Percentiles rank a stretch among this genome's conserved stretches.
These are phyloP conservation scores for Rhytidhysteron rufulum DNA, from an alignment of 2,329 filamentous ascomycete species.

Conservation along the genomic window DNA sequence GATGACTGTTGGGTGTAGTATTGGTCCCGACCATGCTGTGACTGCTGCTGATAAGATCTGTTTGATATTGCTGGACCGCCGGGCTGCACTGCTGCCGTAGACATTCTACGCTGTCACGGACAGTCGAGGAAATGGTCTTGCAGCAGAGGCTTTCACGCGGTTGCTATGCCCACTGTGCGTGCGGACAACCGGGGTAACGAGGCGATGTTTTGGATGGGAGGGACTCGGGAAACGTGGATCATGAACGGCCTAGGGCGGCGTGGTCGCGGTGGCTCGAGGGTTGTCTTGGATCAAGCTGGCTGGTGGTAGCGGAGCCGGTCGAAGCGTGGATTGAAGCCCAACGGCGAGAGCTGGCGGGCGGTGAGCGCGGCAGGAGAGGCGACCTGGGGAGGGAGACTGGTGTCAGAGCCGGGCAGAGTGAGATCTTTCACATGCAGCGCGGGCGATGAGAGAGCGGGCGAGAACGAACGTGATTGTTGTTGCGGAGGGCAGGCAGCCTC, in stretches of 20 bases:
- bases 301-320: too few relatives aligned
- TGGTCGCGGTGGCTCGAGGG: not conserved
- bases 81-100: conserved; percentile 33
- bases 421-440: conserved; percentile 7
- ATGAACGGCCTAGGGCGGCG: conserved; percentile 6
- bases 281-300: not conserved
- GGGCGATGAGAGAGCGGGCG: conserved; percentile 3
- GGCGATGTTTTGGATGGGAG: not conserved
- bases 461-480: conserved; percentile 2
- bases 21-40: conserved; percentile 13
- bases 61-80: conserved; percentile 22
- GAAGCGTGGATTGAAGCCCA: not conserved
- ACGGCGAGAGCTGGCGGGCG: not conserved
- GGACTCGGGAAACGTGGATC: not conserved
- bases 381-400: conserved; percentile 1
- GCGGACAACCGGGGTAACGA: conserved; percentile 3
- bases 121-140: conserved; percentile 4
- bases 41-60: conserved; percentile 24
- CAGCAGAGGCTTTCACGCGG: conserved; percentile 5
- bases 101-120: conserved; percentile 23
- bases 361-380: not conserved
- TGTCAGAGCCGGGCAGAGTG: not conserved
- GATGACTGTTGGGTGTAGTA: conserved; percentile 20
- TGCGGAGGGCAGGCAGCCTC: conserved; percentile 1
- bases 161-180: conserved; percentile 5